A percentile compares a stretch with the other conserved stretches of the same genome.
Evolutionary conservation across 2,329 filamentous ascomycete genomes (phyloP).

Genomic region (Fusarium sp.): DNA sequence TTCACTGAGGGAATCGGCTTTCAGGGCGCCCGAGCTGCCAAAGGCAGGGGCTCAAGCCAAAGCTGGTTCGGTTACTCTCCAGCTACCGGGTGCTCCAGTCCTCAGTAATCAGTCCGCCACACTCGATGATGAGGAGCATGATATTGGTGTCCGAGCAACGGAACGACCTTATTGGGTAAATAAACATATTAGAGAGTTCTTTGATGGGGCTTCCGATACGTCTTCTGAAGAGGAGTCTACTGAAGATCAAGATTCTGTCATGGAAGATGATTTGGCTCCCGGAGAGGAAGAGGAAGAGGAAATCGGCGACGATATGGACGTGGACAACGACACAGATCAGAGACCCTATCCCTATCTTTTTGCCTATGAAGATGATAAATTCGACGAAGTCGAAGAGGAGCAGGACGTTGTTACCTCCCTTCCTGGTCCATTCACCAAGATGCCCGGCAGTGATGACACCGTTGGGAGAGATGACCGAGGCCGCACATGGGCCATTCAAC

Average conservation of each 20-base stretch:
- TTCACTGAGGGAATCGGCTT: neutral
- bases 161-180: conserved; percentile 4
- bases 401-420: neutral
- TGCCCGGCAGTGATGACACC: neutral
- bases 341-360: neutral
- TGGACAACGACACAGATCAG: neutral
- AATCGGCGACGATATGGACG: neutral
- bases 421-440: neutral
- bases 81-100: neutral
- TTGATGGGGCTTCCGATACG: neutral
- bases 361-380: neutral
- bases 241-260: neutral
- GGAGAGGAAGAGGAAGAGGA: neutral
- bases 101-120: neutral
- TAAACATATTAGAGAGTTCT: neutral
- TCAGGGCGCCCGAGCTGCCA: neutral
- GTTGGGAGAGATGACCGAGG: conserved; percentile 5
- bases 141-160: conserved; percentile 21
- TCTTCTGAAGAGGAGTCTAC: neutral
- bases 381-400: neutral
- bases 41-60: neutral
- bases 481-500: conserved; percentile 46
- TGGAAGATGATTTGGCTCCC: neutral
- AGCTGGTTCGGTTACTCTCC: neutral
- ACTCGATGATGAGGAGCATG: neutral